A percentile compares a stretch with the other conserved stretches of the same genome.
phyloP scores from a whole-genome alignment of 1,284 basidiomycete genomes.

The Austropuccinia psidii region DNA sequence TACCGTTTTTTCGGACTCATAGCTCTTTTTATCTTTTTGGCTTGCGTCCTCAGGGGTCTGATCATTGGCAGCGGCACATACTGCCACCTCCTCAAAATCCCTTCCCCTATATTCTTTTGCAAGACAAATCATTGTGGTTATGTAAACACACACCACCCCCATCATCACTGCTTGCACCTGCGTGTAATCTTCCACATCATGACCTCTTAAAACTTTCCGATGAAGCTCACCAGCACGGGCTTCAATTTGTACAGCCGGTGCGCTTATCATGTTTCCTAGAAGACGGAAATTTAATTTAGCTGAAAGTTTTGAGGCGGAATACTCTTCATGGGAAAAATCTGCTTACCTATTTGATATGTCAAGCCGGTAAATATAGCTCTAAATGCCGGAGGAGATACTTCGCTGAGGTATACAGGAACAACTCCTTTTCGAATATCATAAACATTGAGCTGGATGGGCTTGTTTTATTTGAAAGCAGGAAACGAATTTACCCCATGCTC shows the following conservation, averaged over 20 bases:
- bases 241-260: slow-evolving; percentile 84
- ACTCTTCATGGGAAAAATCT: background rate
- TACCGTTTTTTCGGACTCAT: too few relatives aligned
- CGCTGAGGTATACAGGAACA: slow-evolving; percentile 77
- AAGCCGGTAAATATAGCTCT: slow-evolving; percentile 86
- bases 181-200: slow-evolving; percentile 53
- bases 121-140: slow-evolving; percentile 43
- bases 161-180: slow-evolving; percentile 75
- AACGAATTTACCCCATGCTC: slow-evolving; percentile 45
- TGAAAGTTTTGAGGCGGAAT: slow-evolving; percentile 24
- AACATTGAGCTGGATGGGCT: background rate
- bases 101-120: slow-evolving; percentile 41
- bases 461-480: background rate
- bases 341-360: slow-evolving; percentile 76
- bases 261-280: slow-evolving; percentile 64
- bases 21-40: too few relatives aligned
- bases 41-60: too few relatives aligned
- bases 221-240: slow-evolving; percentile 56
- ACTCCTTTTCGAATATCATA: slow-evolving; percentile 44
- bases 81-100: background rate
- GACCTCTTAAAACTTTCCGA: slow-evolving; percentile 54
- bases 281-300: background rate
- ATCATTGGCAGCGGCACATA: too few relatives aligned
- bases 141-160: slow-evolving; percentile 52
- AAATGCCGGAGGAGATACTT: slow-evolving; percentile 86